Percentiles rank a stretch among this genome's conserved stretches.
These are phyloP conservation scores for Xylaria sp. DNA, from an alignment of 2,329 filamentous ascomycete species.

Conservation along the genomic window DNA sequence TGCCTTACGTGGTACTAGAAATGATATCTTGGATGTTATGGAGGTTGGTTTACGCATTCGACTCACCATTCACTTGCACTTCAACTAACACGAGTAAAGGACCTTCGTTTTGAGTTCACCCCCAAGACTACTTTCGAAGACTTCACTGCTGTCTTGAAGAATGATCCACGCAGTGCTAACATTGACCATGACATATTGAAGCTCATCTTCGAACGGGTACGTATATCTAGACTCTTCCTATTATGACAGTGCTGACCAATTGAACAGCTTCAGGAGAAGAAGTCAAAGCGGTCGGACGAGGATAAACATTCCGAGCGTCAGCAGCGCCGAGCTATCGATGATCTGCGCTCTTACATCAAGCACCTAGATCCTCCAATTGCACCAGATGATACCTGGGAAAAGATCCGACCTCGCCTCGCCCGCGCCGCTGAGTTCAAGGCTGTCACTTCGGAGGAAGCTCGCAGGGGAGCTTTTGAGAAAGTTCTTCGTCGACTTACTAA, in stretches of 20 bases:
- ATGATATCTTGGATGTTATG: slow-evolving; percentile 80
- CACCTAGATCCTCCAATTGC: slow-evolving; percentile 80
- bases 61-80: not conserved
- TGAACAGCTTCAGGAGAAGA: slow-evolving; percentile 72
- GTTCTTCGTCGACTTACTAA: slow-evolving; percentile 84
- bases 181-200: slow-evolving; percentile 74
- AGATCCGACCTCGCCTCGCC: slow-evolving; percentile 72
- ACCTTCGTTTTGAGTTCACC: slow-evolving; percentile 87
- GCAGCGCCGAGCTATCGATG: slow-evolving; percentile 78
- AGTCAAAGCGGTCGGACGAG: slow-evolving; percentile 66
- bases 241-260: slow-evolving; percentile 23
- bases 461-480: slow-evolving; percentile 84
- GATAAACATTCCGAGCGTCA: slow-evolving; percentile 80
- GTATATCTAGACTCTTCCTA: slow-evolving; percentile 26
- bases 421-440: slow-evolving; percentile 80
- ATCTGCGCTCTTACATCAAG: slow-evolving; percentile 80
- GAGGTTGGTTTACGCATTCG: slow-evolving; percentile 59
- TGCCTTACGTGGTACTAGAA: slow-evolving; percentile 66
- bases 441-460: slow-evolving; percentile 75
- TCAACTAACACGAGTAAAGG: slow-evolving; percentile 45
- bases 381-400: slow-evolving; percentile 78
- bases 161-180: slow-evolving; percentile 82
- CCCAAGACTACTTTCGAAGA: slow-evolving; percentile 83
- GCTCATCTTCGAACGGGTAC: slow-evolving; percentile 76
- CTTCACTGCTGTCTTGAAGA: slow-evolving; percentile 74